Conservation (phyloP, 768 basidiomycete genomes). For the Naematelia encephala region DNA sequence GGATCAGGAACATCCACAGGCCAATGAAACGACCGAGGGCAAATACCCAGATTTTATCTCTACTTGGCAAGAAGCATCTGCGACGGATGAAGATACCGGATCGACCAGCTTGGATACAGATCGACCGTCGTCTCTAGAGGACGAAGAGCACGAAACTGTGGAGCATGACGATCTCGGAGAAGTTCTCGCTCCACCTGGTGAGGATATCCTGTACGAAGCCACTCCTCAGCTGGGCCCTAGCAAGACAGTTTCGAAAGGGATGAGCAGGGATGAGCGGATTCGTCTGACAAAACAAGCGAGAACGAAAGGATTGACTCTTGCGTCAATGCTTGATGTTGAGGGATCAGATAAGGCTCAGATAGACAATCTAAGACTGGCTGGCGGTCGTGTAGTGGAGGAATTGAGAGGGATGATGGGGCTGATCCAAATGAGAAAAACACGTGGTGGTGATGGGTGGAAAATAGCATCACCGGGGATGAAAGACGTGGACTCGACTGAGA, state of each 20-base stretch:
- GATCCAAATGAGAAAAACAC: constrained; percentile 9
- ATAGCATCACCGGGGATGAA: neutral
- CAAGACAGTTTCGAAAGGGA: constrained; percentile 4
- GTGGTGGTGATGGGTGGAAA: neutral
- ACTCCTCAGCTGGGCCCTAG: neutral
- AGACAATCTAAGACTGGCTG: constrained; percentile 6
- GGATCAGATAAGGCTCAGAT: neutral
- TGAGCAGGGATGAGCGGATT: constrained; percentile 42
- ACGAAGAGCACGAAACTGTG: neutral
- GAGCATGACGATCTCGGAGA: constrained; percentile 2
- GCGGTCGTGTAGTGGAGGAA: constrained; percentile 29
- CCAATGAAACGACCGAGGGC: neutral
- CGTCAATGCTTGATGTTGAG: constrained; percentile 10
- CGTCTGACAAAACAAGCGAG: constrained; percentile 26
- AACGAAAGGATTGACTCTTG: constrained; percentile 22
- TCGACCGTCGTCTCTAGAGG: neutral
- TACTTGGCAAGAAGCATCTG: constrained; percentile 14
- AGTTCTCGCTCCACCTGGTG: constrained; percentile 34
- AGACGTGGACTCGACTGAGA: neutral
- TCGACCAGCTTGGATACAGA: constrained; percentile 6
- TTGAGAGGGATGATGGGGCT: constrained; percentile 36
- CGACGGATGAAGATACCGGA: constrained; percentile 1
- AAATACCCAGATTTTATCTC: constrained; percentile 2
- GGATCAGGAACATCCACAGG: neutral
- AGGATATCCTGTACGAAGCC: constrained; percentile 36